Evolutionary conservation across 1,284 basidiomycete genomes (phyloP), one percentile per base, ranked within the genome.

Genomic region (Papiliotrema flavescens): DNA sequence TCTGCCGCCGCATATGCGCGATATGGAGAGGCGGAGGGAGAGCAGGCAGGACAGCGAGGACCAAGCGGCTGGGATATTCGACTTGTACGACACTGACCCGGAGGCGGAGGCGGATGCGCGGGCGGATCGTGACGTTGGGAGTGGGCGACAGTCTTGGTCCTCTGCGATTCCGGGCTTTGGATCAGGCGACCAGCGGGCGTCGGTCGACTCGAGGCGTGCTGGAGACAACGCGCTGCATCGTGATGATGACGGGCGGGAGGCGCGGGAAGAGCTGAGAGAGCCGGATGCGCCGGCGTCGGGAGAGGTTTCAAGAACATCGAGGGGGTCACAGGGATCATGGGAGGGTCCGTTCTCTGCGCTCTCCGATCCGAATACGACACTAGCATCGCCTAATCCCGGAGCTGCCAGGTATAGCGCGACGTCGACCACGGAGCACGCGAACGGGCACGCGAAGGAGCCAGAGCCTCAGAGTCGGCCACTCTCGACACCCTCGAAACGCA

Each of bases 11-110:
- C 9, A 36, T 11, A 9, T 36, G 11, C 11, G 35, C 35, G 35
- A 36, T 36, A n/a, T n/a, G n/a, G 46, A 37, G 7, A 13, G 46
- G 9, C 7, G 36, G 9, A 55, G 56, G 34, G 61, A 62, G 36
- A 64, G 62, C 1, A 52, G 53, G 17, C 49, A 59, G 26, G 59
- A 63, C 28, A 62, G 59, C 41, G 56, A 52, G 3, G 60, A 61
- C 41, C 49, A 60, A 14, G 66, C 66, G 3, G 56, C 57, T 34
- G 64, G 59, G 44, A 69, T 69, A 32, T 69, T 62, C 54, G 60
- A 61, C 22, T 57, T 66, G 19, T 69, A 69, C 53, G 64, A 58
- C 9, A 37, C 26, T 5, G 45, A 45, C 3, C 51, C 55, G 24
- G 61, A 57, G 32, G n/a, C n/a, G n/a, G n/a, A n/a, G n/a, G n/a